Evolutionary conservation across 345 rosid species (phyloP), one percentile per base, ranked within the genome.

Genomic region (Brassica nigra): DNA sequence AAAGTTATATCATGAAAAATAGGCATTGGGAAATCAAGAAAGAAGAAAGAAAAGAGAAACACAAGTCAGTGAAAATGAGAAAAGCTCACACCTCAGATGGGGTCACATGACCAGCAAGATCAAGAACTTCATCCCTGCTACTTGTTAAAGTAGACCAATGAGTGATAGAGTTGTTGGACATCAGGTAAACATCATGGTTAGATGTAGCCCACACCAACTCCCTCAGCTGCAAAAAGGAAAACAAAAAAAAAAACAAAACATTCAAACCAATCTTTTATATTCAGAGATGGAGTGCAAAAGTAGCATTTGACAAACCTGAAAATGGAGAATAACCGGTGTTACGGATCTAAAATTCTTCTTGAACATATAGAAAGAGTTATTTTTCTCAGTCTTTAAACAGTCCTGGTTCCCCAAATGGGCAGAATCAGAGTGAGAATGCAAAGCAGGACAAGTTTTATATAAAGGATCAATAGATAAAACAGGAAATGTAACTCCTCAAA

Each of bases 171-270:
- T 15, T 15, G 29, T 65, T 8, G 28, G 49, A 34, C 29, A 65
- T 15, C 7, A 65, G 28, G 49, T 65, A 65, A 8, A 65, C 68
- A 34, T 65, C 68, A 65, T 65, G 47, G 28, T 65, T 65, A 31
- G 68, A 65, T 65, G 47, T 65, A 65, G 49, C 49, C 68, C 68
- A 65, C 5, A 65, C 68, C 68, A 65, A 65, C 20, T 65, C 29
- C 68, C 49, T 65, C 68, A 65, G 49, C 49, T 65, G 68, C 68
- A 65, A 65, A 49, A 65, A 1, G 6, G 49, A 34, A 34, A 14
- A 23, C 27, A 23, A 31, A 20, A 8, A 0, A 3, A 58, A 8
- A 23, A 9, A 64, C 18, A 31, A 11, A 64, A 59, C 1, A n/a
- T 15, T 64, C 44, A 64, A 64, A 15, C 15, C 64, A 15, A 64